Base-by-base conservation (phyloP, 2,329 filamentous ascomycete genomes). In the Penicillium sclerotiorum region DNA sequence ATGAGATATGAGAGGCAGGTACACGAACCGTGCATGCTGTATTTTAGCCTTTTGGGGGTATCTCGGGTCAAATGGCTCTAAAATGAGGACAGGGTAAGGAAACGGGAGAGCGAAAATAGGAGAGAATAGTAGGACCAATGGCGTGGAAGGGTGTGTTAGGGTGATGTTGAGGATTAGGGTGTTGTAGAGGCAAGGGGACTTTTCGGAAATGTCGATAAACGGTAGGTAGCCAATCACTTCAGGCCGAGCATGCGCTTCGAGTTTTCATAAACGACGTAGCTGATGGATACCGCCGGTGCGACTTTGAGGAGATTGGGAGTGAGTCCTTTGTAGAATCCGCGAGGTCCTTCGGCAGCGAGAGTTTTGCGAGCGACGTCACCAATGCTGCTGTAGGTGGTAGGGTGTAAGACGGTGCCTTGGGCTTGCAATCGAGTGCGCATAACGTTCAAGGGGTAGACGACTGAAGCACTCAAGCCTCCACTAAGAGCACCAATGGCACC, bases 251-350 rank as follows among this genome's bases (percentile, higher is more conserved):
- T 68, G 61, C 80, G 83, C 78, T 96, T 96, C 47, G 89, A 85
- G 66, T 94, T 94, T 74, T 96, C 91, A 67, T 96, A 96, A 53
- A 94, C 88, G 64, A 95, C 84, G 79, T 94, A 96, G 47, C 90
- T 92, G 68, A 99, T 97, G 63, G 91, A 96, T 46, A 99, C 87
- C 23, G 94, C 91, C 2, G 94, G 94, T 8, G 94, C 91, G 28
- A 99, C 94, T 77, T 99, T 99, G 61, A 99, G 79, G 32, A 99
- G 77, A 68, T 97, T 99, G 5, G 94, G 94, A 35, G 93, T 96
- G 57, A 97, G 78, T 1, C 94, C 94, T 73, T 95, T 96, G 79
- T 96, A 99, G 49, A 99, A 77, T 2, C 94, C 94, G 51, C 89
- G 81, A 30, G 89, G 69, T 1, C 94, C 94, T 73, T 99, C 94